phyloP scores from a whole-genome alignment of 352 stramenopile genomes.

The Phytopythium chamaehyphon region DNA sequence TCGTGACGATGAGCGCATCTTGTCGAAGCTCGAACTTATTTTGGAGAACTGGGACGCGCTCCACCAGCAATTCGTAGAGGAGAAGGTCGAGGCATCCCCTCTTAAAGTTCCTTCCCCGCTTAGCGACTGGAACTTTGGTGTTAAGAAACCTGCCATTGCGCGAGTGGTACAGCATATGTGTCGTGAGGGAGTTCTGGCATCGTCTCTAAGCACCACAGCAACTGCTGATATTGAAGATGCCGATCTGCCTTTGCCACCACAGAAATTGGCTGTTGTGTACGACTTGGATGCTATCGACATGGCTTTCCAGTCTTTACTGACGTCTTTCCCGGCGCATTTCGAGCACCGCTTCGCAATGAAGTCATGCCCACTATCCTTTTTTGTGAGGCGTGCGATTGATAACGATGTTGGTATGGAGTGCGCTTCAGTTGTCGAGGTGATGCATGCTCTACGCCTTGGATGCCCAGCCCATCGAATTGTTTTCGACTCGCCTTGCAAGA shows the following conservation, averaged over 20 bases:
- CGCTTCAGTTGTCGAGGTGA: slow-evolving; percentile 80
- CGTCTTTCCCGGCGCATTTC: slow-evolving; percentile 83
- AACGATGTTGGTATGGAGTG: slow-evolving; percentile 79
- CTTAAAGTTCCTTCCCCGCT: slow-evolving; percentile 49
- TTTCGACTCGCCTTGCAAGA: slow-evolving; percentile 93
- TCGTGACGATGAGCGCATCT: slow-evolving; percentile 44
- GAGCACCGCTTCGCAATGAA: slow-evolving; percentile 89
- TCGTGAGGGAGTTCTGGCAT: slow-evolving; percentile 34
- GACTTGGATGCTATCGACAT: slow-evolving; percentile 85
- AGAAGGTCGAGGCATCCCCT: slow-evolving; percentile 26
- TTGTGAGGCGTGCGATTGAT: slow-evolving; percentile 72
- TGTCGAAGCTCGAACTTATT: slow-evolving; percentile 71
- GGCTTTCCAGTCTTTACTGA: slow-evolving; percentile 71
- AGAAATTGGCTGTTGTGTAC: slow-evolving; percentile 75
- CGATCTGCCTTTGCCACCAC: slow-evolving; percentile 13
- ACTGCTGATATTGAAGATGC: neutral
- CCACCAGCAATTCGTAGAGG: slow-evolving; percentile 56
- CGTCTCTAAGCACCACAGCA: neutral
- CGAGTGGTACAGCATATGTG: slow-evolving; percentile 61
- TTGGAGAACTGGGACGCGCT: slow-evolving; percentile 64
- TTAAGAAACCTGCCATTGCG: slow-evolving; percentile 61
- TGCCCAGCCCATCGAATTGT: slow-evolving; percentile 79
- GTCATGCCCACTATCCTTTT: slow-evolving; percentile 85
- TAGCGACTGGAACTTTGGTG: slow-evolving; percentile 70
- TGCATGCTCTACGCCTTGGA: slow-evolving; percentile 69